Evolutionary conservation across 768 basidiomycete genomes (phyloP).

Genomic region (Agaricus subrufescens): DNA sequence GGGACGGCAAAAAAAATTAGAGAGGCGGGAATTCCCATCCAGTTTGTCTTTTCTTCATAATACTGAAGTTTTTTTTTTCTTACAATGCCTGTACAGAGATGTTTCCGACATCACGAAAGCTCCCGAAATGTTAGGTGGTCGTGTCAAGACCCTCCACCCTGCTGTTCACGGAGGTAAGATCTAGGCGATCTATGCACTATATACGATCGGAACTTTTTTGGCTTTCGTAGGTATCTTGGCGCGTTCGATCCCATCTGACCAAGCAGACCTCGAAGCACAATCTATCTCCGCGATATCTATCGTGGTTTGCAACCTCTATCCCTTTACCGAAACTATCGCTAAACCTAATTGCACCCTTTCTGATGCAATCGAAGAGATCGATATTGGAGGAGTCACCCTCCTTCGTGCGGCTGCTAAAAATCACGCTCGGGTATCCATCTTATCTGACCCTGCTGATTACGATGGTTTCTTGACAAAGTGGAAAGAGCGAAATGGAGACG

Average conservation of each 20-base stretch:
- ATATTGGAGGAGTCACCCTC: conserved; percentile 97
- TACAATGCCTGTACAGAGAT: conserved; percentile 52
- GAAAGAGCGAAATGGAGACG: conserved; percentile 61
- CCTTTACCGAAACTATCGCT: conserved; percentile 88
- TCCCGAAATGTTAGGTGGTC: conserved; percentile 97
- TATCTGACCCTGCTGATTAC: conserved; percentile 90
- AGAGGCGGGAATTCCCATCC: conserved; percentile 85
- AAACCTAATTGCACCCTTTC: conserved; percentile 86
- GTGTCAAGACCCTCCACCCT: conserved; percentile 98
- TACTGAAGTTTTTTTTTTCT: neutral
- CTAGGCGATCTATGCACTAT: neutral
- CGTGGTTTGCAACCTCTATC: conserved; percentile 99
- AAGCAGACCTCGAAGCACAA: conserved; percentile 78
- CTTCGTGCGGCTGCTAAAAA: conserved; percentile 98
- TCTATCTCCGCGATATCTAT: conserved; percentile 90
- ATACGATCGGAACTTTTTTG: conserved; percentile 8
- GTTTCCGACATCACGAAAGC: conserved; percentile 97
- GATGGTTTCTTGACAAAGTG: conserved; percentile 72
- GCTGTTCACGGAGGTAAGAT: conserved; percentile 89
- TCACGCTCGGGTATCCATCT: conserved; percentile 85
- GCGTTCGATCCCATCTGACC: conserved; percentile 85
- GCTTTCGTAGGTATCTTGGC: conserved; percentile 81
- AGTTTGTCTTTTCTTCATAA: conserved; percentile 46
- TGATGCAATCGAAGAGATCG: conserved; percentile 95
- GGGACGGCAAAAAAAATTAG: conserved; percentile 98